Evolutionary conservation across 768 basidiomycete species (phyloP), one percentile per base, ranked within the genome.

Genomic region (Hydnum rufescens): DNA sequence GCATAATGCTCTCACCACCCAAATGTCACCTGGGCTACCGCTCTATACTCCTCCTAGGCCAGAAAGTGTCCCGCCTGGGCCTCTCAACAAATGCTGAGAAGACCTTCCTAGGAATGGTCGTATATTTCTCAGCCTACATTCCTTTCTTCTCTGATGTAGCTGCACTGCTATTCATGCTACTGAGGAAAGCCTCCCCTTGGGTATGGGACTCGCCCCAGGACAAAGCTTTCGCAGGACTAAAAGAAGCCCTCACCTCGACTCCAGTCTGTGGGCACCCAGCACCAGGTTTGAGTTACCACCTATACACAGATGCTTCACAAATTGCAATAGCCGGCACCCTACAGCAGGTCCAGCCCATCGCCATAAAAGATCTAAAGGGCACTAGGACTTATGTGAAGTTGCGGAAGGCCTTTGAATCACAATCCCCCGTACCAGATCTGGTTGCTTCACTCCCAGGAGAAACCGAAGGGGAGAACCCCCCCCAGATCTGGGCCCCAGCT

Each of bases 21-120:
- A 70, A 70, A 53, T 68, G 66, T 47, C 63, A 66, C 52, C 55
- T 68, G 5, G 62, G 49, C 0, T 69, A 61, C 51, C 57, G 56
- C 25, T 67, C 66, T 0, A 55, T 70, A 0, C 46, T 66, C 0
- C 56, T 70, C 1, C 57, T 70, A 4, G 68, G 69, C 3, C 68
- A 70, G 42, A 68, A 68, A 49, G 67, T 70, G 0, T 70, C 67
- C 0, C 60, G 3, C 2, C 58, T 68, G 0, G 69, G 68, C 0
- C 50, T 69, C 1, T 67, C 66, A 0, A 69, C 66, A 0, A 64
- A 69, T 54, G 52, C 60, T 49, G 65, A 67, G 50, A 69, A 70
- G 47, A 59, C 53, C 4, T 68, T 66, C 54, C 54, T 68, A 1
- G 68, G 68, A 0, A 67, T 65, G 64, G 62, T 65, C 30, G 66